Evolutionary conservation across 345 rosid species (phyloP).

Genomic region (Punica granatum): DNA sequence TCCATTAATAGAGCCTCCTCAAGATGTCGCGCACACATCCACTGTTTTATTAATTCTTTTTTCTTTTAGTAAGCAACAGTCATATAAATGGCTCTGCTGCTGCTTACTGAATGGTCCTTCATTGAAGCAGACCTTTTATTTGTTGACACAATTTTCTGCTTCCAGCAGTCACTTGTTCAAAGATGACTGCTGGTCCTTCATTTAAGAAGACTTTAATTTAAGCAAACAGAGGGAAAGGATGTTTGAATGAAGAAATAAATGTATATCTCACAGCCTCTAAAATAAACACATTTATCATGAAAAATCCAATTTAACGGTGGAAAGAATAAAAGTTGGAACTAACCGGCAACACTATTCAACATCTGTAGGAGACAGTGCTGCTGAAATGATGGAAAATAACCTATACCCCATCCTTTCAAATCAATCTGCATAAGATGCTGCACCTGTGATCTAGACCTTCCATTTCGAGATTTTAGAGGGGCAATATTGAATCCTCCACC

Average conservation of each 20-base stretch:
- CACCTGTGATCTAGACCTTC: constrained; percentile 83
- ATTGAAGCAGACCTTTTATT: too few species aligned
- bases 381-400: constrained; percentile 86
- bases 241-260: neutral
- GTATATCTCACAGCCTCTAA: neutral
- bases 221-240: neutral
- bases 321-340: constrained; percentile 16
- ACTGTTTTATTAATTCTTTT: too few species aligned
- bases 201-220: neutral
- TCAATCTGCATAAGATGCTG: constrained; percentile 97
- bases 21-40: neutral
- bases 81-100: too few species aligned
- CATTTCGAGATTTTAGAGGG: constrained; percentile 77
- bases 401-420: constrained; percentile 96
- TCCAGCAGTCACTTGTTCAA: too few species aligned
- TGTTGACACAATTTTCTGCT: too few species aligned
- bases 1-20: neutral
- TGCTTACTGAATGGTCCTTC: too few species aligned
- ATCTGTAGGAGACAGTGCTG: constrained; percentile 98
- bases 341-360: constrained; percentile 96
- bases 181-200: too few species aligned
- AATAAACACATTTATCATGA: neutral
- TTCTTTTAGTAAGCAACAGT: too few species aligned
- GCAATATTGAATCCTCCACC: constrained; percentile 98
- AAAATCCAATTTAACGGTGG: neutral